Percentiles rank a stretch among this genome's conserved stretches.
Conservation (phyloP, 768 basidiomycete genomes). For the Hemileccinum rubropunctum region DNA sequence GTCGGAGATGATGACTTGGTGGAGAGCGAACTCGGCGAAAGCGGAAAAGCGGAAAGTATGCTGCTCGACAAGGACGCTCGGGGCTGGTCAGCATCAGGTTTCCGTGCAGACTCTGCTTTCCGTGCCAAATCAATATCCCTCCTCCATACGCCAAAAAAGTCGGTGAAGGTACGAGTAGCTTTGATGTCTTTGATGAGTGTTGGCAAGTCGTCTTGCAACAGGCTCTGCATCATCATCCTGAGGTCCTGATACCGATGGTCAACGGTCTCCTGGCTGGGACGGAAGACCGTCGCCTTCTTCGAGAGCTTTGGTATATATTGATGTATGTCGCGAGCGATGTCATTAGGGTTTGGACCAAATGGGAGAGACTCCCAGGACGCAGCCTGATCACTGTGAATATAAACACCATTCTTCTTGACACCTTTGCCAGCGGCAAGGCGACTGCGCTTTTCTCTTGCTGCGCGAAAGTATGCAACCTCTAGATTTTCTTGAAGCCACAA, state of each 20-base stretch:
- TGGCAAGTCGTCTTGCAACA: slow-evolving; percentile 63
- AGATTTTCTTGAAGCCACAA: slow-evolving; percentile 70
- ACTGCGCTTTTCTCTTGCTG: slow-evolving; percentile 64
- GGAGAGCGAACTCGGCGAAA: slow-evolving; percentile 24
- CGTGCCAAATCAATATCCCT: slow-evolving; percentile 61
- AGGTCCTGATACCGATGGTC: slow-evolving; percentile 64
- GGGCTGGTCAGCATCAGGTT: slow-evolving; percentile 21
- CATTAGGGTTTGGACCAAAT: slow-evolving; percentile 75
- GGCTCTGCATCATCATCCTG: slow-evolving; percentile 50
- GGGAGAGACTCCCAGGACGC: slow-evolving; percentile 86
- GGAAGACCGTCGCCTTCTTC: slow-evolving; percentile 72
- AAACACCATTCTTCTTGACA: slow-evolving; percentile 66
- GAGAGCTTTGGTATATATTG: slow-evolving; percentile 61
- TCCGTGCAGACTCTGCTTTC: slow-evolving; percentile 31
- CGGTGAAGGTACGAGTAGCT: slow-evolving; percentile 51
- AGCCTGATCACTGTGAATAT: slow-evolving; percentile 67
- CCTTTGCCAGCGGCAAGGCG: slow-evolving; percentile 73
- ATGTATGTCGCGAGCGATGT: slow-evolving; percentile 69
- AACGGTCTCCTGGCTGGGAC: slow-evolving; percentile 62
- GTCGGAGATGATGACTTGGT: slow-evolving; percentile 2
- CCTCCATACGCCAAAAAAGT: slow-evolving; percentile 81
- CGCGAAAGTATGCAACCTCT: slow-evolving; percentile 59
- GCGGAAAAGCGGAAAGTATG: slow-evolving; percentile 55
- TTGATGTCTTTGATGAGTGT: slow-evolving; percentile 65
- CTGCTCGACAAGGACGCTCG: slow-evolving; percentile 51